These are phyloP conservation scores for Sphaerulina populicola DNA, from an alignment of 2,329 filamentous ascomycete genomes.

Conservation along the genomic window DNA sequence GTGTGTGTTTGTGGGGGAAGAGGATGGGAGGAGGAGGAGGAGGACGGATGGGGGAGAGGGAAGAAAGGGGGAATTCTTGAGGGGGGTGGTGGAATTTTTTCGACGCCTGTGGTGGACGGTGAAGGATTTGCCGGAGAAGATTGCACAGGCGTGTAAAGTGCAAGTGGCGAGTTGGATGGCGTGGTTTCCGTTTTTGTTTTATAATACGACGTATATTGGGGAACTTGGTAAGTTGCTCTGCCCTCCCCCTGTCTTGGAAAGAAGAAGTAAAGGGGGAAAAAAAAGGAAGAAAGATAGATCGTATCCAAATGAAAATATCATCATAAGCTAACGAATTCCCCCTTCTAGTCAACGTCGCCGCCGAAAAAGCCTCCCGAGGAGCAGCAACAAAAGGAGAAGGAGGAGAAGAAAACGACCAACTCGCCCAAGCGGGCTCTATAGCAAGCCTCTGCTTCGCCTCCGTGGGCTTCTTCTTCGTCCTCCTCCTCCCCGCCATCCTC, in stretches of 20 bases:
- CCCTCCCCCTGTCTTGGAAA: no score
- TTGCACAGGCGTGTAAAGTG: constrained; percentile 14
- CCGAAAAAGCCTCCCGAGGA: neutral
- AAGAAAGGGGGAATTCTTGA: neutral
- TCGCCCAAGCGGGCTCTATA: constrained; percentile 19
- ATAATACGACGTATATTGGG: constrained; percentile 21
- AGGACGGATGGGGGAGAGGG: neutral
- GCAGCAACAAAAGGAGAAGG: neutral
- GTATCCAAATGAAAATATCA: neutral
- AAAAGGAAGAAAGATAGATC: neutral
- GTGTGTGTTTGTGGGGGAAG: constrained; percentile 14
- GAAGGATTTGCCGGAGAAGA: constrained; percentile 8
- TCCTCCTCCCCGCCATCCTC: constrained; percentile 9
- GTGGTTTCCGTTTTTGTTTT: constrained; percentile 21
- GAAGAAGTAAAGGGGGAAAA: no score
- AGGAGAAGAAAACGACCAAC: no score
- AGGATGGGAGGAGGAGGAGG: constrained; percentile 10
- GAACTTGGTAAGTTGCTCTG: constrained; percentile 14
- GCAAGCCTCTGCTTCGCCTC: constrained; percentile 17
- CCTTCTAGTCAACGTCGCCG: constrained; percentile 3
- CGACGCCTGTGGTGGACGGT: constrained; percentile 12
- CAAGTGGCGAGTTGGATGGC: constrained; percentile 18
- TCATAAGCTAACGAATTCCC: neutral
- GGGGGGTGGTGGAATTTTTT: constrained; percentile 10
- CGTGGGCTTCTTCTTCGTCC: constrained; percentile 18